Evolutionary conservation across 2,329 filamentous ascomycete species (phyloP).

Genomic region (Aspergillus eucalypticola): DNA sequence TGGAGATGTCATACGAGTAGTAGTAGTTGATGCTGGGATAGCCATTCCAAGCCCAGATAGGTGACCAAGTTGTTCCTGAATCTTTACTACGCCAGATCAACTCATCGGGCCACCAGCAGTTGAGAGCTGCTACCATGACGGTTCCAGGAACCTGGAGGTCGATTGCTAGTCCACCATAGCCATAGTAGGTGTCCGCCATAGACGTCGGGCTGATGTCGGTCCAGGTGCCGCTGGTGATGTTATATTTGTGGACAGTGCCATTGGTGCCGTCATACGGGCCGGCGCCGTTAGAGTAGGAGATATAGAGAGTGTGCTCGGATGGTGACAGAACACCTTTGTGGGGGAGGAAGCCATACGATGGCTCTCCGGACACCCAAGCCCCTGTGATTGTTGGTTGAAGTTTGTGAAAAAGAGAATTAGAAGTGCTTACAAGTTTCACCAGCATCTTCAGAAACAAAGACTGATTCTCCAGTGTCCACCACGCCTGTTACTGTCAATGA

Average conservation of each 20-base stretch:
- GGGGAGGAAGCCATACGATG: constrained; percentile 51
- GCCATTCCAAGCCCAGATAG: constrained; percentile 54
- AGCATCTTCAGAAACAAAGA: constrained; percentile 57
- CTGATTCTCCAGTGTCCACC: constrained; percentile 56
- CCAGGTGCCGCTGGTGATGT: constrained; percentile 52
- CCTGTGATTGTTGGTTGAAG: constrained; percentile 7
- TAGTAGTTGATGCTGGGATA: constrained; percentile 51
- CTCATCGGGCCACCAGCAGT: constrained; percentile 62
- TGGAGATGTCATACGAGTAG: constrained; percentile 50
- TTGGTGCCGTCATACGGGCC: constrained; percentile 59
- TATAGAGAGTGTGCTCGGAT: constrained; percentile 55
- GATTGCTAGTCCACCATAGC: constrained; percentile 58
- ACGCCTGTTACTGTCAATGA: constrained; percentile 11
- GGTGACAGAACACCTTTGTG: constrained; percentile 57
- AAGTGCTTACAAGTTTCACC: constrained; percentile 52
- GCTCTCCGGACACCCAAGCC: constrained; percentile 50
- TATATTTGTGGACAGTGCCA: constrained; percentile 58
- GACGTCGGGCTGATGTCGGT: constrained; percentile 59
- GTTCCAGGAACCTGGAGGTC: constrained; percentile 58
- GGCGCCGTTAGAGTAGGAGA: constrained; percentile 57
- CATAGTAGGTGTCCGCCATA: constrained; percentile 51
- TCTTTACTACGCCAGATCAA: constrained; percentile 58
- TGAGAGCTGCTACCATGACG: constrained; percentile 58
- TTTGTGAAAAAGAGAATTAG: no score
- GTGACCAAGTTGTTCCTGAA: constrained; percentile 57